Evolutionary conservation across 805 yeast species (phyloP).

Genomic region (Spencermartinsiella europaea): DNA sequence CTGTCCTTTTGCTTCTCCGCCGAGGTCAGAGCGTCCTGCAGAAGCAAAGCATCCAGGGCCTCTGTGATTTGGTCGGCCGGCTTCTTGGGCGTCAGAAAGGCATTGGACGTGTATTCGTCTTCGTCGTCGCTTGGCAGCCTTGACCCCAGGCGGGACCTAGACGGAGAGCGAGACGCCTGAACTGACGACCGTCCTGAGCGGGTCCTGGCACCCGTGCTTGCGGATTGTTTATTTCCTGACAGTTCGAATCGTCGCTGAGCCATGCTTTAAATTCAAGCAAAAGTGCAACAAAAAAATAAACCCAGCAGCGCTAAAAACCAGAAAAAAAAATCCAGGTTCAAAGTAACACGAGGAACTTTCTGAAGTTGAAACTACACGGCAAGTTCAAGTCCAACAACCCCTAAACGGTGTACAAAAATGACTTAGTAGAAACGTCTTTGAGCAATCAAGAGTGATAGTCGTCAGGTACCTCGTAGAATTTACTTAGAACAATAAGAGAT

Average conservation of each 20-base stretch:
- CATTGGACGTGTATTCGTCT: constrained; percentile 18
- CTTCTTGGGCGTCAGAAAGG: constrained; percentile 15
- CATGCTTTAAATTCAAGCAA: constrained; percentile 8
- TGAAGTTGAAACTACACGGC: too few species aligned
- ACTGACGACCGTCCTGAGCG: constrained; percentile 14
- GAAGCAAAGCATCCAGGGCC: constrained; percentile 12
- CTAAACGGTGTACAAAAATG: too few species aligned
- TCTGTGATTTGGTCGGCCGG: constrained; percentile 18
- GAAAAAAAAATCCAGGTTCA: neutral
- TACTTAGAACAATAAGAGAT: too few species aligned
- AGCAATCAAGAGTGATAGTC: too few species aligned
- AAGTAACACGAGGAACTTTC: neutral
- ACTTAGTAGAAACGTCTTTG: too few species aligned
- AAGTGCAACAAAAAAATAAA: too few species aligned
- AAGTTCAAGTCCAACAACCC: too few species aligned
- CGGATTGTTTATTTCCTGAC: constrained; percentile 4
- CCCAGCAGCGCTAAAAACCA: neutral
- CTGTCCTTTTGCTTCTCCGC: constrained; percentile 14
- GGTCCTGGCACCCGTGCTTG: constrained; percentile 6
- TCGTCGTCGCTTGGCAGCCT: constrained; percentile 15
- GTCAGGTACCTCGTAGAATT: too few species aligned
- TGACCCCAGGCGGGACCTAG: constrained; percentile 12
- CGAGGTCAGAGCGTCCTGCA: constrained; percentile 8
- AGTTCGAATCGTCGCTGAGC: constrained; percentile 6
- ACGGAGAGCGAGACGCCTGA: constrained; percentile 17